phyloP scores from a whole-genome alignment of 345 rosid species.

The Physaria fendleri region DNA sequence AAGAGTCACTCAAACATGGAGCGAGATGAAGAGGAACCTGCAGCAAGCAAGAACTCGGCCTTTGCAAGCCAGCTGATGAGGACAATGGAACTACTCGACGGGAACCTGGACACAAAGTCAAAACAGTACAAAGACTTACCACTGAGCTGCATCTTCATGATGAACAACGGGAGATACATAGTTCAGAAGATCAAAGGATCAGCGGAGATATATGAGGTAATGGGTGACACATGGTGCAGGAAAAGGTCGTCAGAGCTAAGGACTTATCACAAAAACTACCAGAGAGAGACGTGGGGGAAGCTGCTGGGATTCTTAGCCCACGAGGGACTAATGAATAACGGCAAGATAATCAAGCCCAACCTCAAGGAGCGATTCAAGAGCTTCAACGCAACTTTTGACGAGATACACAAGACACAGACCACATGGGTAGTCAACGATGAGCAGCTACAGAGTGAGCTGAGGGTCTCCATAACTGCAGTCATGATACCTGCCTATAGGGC shows the following conservation, averaged over 20 bases:
- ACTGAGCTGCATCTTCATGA: slow-evolving; percentile 74
- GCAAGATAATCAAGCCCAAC: slow-evolving; percentile 69
- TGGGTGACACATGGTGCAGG: slow-evolving; percentile 75
- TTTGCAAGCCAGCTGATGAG: slow-evolving; percentile 51
- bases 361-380: slow-evolving; percentile 85
- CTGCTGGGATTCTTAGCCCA: slow-evolving; percentile 57
- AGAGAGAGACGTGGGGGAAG: slow-evolving; percentile 82
- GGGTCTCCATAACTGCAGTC: slow-evolving; percentile 77
- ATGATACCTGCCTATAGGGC: slow-evolving; percentile 80
- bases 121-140: slow-evolving; percentile 64
- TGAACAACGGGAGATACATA: slow-evolving; percentile 96
- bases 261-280: slow-evolving; percentile 70
- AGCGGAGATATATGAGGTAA: slow-evolving; percentile 45
- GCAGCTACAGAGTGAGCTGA: slow-evolving; percentile 86
- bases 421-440: slow-evolving; percentile 83
- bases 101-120: slow-evolving; percentile 54
- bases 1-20: slow-evolving; percentile 64
- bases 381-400: slow-evolving; percentile 80
- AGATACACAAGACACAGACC: slow-evolving; percentile 82
- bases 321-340: slow-evolving; percentile 62
- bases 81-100: slow-evolving; percentile 64
- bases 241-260: slow-evolving; percentile 65
- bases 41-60: slow-evolving; percentile 11
- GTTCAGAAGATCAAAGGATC: slow-evolving; percentile 74
- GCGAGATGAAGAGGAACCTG: slow-evolving; percentile 40